These are phyloP conservation scores for Monilinia polystroma DNA, from an alignment of 2,329 filamentous ascomycete genomes.

Conservation along the genomic window DNA sequence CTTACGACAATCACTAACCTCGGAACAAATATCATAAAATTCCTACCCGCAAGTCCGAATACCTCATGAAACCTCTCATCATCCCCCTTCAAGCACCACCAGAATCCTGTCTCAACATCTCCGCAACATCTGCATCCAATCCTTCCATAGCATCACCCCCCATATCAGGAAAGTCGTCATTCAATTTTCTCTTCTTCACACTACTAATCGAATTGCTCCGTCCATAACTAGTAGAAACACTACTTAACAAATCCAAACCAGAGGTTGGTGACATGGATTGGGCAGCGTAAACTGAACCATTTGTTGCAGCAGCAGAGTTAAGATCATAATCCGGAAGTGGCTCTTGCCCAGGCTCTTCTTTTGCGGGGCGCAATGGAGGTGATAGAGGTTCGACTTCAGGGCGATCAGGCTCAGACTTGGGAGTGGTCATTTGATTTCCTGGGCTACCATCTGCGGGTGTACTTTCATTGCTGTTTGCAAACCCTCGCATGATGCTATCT, in stretches of 20 bases:
- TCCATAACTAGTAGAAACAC: slow-evolving; percentile 41
- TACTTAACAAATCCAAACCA: slow-evolving; percentile 43
- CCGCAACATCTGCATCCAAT: slow-evolving; percentile 60
- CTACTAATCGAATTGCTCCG: slow-evolving; percentile 37
- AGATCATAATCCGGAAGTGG: slow-evolving; percentile 41
- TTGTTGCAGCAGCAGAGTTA: slow-evolving; percentile 37
- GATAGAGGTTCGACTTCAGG: slow-evolving; percentile 86
- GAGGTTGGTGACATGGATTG: slow-evolving; percentile 33
- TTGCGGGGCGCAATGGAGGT: slow-evolving; percentile 60
- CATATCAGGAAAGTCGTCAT: slow-evolving; percentile 48
- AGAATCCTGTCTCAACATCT: slow-evolving; percentile 48
- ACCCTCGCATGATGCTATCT: slow-evolving; percentile 81
- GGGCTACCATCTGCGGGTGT: slow-evolving; percentile 47
- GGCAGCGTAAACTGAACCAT: slow-evolving; percentile 23
- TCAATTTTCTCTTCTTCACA: slow-evolving; percentile 50
- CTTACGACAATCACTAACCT: not conserved
- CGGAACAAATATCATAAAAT: not conserved
- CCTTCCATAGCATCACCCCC: slow-evolving; percentile 53
- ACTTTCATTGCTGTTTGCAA: slow-evolving; percentile 58
- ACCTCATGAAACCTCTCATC: too few species aligned
- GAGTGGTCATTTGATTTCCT: slow-evolving; percentile 42
- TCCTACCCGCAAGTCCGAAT: not conserved
- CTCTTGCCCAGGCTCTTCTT: slow-evolving; percentile 38
- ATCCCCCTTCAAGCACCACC: not conserved
- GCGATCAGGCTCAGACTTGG: slow-evolving; percentile 61